Conservation (phyloP, 1,139 yeast genomes). For the Kodamaea suecica region DNA sequence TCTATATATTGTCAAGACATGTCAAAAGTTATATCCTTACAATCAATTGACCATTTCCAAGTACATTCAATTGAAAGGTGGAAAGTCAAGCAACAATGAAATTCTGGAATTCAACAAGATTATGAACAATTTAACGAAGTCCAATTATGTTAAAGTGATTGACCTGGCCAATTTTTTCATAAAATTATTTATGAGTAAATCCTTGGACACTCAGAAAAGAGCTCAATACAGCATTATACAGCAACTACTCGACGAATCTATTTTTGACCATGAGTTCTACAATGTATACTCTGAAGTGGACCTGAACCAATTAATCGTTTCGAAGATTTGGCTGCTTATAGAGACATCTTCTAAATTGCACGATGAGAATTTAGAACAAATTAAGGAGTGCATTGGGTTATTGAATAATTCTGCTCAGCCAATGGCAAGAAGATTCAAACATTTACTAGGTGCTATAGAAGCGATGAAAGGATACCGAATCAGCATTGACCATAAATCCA, state of each 20-base stretch:
- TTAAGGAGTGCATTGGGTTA: slow-evolving; percentile 33
- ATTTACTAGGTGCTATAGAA: slow-evolving; percentile 7
- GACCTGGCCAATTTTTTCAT: slow-evolving; percentile 7
- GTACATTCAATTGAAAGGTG: slow-evolving; percentile 31
- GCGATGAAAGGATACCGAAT: slow-evolving; percentile 6
- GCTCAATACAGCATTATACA: not conserved
- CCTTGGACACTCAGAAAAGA: not conserved
- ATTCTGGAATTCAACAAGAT: slow-evolving; percentile 16
- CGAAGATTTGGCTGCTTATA: slow-evolving; percentile 7
- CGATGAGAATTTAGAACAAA: slow-evolving; percentile 20
- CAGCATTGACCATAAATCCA: slow-evolving; percentile 1
- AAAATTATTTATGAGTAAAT: slow-evolving; percentile 3
- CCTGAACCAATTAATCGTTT: slow-evolving; percentile 3
- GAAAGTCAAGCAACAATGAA: not conserved
- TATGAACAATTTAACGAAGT: slow-evolving; percentile 29
- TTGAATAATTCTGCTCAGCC: slow-evolving; percentile 13
- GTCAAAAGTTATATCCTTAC: slow-evolving; percentile 41
- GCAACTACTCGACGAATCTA: slow-evolving; percentile 1
- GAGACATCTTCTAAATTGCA: slow-evolving; percentile 33
- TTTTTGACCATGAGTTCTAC: not conserved
- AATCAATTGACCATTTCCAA: slow-evolving; percentile 39
- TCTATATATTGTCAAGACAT: slow-evolving; percentile 30
- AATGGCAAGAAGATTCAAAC: slow-evolving; percentile 3
- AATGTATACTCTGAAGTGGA: not conserved
- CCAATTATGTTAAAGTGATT: slow-evolving; percentile 24